phyloP scores from a whole-genome alignment of 805 yeast genomes.

The Candida peoriensis region DNA sequence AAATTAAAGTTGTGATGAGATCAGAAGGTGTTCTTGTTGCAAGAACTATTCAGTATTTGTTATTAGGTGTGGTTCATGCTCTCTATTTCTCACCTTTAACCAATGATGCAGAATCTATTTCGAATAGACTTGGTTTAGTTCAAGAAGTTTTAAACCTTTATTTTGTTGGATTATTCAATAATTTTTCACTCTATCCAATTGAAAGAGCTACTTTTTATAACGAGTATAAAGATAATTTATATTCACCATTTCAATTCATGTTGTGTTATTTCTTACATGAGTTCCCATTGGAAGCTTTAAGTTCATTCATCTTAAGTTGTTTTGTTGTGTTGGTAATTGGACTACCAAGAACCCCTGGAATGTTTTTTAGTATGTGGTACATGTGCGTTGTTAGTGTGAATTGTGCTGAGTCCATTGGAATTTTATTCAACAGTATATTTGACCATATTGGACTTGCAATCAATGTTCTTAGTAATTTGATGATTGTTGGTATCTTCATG shows the following conservation, averaged over 20 bases:
- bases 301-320: constrained; percentile 53
- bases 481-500: constrained; percentile 71
- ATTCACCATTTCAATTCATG: constrained; percentile 62
- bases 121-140: constrained; percentile 66
- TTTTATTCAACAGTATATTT: constrained; percentile 64
- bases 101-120: constrained; percentile 43
- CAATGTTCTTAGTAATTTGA: constrained; percentile 56
- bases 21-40: constrained; percentile 58
- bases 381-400: constrained; percentile 51
- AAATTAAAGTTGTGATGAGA: constrained; percentile 35
- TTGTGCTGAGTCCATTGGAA: constrained; percentile 79
- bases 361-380: constrained; percentile 61
- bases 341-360: constrained; percentile 55
- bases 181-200: constrained; percentile 67
- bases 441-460: constrained; percentile 73
- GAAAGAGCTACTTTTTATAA: constrained; percentile 75
- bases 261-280: constrained; percentile 54
- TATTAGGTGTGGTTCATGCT: constrained; percentile 60
- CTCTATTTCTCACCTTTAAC: constrained; percentile 62
- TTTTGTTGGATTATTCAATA: constrained; percentile 76
- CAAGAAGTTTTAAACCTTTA: constrained; percentile 72
- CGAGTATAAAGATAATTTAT: constrained; percentile 69
- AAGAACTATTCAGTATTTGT: constrained; percentile 57
- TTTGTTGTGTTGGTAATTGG: constrained; percentile 69
- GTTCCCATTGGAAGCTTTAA: constrained; percentile 60